These are phyloP conservation scores for Papilionanthe hybrid DNA, from an alignment of 116 monocot species.

Conservation along the genomic window DNA sequence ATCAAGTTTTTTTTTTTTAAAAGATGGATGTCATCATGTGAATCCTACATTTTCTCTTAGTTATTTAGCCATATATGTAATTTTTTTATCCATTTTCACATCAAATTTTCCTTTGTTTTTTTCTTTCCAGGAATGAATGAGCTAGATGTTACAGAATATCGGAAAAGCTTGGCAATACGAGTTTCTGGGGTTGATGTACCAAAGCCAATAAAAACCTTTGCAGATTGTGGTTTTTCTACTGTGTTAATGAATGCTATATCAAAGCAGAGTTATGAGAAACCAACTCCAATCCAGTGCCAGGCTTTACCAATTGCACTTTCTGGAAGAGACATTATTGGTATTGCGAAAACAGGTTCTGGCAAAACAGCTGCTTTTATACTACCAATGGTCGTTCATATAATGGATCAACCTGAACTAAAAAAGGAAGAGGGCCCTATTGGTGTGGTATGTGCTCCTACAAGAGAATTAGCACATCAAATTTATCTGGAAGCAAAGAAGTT, in stretches of 20 bases:
- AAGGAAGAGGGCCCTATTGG: slow-evolving; percentile 99
- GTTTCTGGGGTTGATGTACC: slow-evolving; percentile 95
- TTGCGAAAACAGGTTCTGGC: slow-evolving; percentile 99
- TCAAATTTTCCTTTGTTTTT: slow-evolving; percentile 4
- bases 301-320: slow-evolving; percentile 84
- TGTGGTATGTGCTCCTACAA: slow-evolving; percentile 96
- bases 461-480: slow-evolving; percentile 98
- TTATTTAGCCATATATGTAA: background rate
- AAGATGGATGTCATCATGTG: background rate
- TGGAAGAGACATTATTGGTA: slow-evolving; percentile 98
- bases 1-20: background rate
- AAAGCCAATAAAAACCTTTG: slow-evolving; percentile 81
- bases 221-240: slow-evolving; percentile 83
- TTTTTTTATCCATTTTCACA: background rate
- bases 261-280: slow-evolving; percentile 95
- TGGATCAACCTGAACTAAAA: slow-evolving; percentile 96
- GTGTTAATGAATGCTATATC: slow-evolving; percentile 67
- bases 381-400: slow-evolving; percentile 98
- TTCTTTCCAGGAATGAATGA: slow-evolving; percentile 79
- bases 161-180: slow-evolving; percentile 75
- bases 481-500: slow-evolving; percentile 97
- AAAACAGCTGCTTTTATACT: slow-evolving; percentile 99
- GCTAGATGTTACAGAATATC: slow-evolving; percentile 78
- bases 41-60: background rate
- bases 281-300: slow-evolving; percentile 96